Evolutionary conservation across 257 asterid genomes (phyloP), one percentile per base, ranked within the genome.

Genomic region (Scutellaria minor): DNA sequence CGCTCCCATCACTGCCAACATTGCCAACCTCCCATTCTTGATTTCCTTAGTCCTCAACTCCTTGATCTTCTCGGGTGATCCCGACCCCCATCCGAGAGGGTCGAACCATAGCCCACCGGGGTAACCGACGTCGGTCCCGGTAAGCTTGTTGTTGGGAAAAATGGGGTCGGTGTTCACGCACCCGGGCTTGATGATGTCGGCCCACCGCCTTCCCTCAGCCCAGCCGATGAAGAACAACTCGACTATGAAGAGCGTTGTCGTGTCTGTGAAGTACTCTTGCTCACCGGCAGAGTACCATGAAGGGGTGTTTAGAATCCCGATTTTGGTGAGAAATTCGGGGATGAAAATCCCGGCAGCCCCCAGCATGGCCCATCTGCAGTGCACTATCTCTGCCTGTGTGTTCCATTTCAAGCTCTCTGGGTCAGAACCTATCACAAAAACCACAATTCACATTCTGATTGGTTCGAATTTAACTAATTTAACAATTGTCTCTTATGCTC

Each of bases 181-280:
- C 9, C 99, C 99, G 3, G 99, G 99, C 79, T 92, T 88, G 75
- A 92, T 72, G 73, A 95, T 95, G 81, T 95, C 99, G 0, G 99
- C 97, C 99, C 99, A 95, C 73, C 99, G 78, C 68, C 99, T 83
- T 51, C 99, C 99, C 91, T 95, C 98, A 1, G 98, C 99, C 99
- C 99, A 95, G 5, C 99, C 99, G 1, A 95, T 95, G 55, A 95
- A 85, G n/a, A 92, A 18, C 83, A 95, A 11, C 87, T 95, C 97
- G 1, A 95, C 64, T 7, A 90, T 41, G 77, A 95, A 92, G 42
- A 95, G 93, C 0, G 99, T 94, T 2, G 99, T 91, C 0, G 95
- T 94, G 46, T 94, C 99, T 1, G 98, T 87, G 89, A 95, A 95
- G 89, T 95, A 95, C 12, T 95, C 93, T 44, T 51, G 97, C 31